Base-by-base conservation (phyloP, 2,329 filamentous ascomycete genomes). In the Monosporascus cannonballus region DNA sequence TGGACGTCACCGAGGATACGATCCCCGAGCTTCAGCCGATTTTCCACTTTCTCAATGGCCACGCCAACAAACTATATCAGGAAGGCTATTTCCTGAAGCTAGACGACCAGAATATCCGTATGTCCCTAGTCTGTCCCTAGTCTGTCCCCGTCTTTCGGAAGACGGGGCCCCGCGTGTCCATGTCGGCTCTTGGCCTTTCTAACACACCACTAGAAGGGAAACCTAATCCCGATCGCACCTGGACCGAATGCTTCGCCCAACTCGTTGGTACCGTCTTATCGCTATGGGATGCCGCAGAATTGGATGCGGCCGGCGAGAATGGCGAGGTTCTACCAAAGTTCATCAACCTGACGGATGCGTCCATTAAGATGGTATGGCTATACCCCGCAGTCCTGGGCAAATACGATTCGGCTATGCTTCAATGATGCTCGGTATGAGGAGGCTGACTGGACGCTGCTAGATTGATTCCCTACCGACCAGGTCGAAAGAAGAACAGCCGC, bases 21-120 rank as follows among this genome's bases (percentile, higher is more conserved):
- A 84, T 94, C 57, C 91, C 94, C 38, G 94, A 99, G 77, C 79
- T 99, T 57, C 88, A 91, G 73, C 93, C 92, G 58, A 92, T 97
- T 64, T 97, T 97, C 71, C 89, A 84, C 55, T 94, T 90, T 67
- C 80, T 99, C 59, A 97, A 96, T 73, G 94, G 87, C 71, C 94
- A 99, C 70, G 87, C 85, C 53, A 96, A 96, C 71, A 97, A 97
- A 73, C 76, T 97, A 52, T 99, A 97, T 69, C 92, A 96, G 62
- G 94, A 99, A 73, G 94, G 94, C 38, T 99, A 97, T 67, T 97
- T 99, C 61, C 74, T 99, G 62, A 99, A 97, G 73, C 76, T 99
- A 48, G 93, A 96, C 69, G 94, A 99, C 70, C 85, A 96, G 61
- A 95, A 97, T 66, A 86, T 85, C 51, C 86, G 92, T 96, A 81